Base-by-base conservation (phyloP, 1,284 basidiomycete species). In the Austroboletus rostrupii region DNA sequence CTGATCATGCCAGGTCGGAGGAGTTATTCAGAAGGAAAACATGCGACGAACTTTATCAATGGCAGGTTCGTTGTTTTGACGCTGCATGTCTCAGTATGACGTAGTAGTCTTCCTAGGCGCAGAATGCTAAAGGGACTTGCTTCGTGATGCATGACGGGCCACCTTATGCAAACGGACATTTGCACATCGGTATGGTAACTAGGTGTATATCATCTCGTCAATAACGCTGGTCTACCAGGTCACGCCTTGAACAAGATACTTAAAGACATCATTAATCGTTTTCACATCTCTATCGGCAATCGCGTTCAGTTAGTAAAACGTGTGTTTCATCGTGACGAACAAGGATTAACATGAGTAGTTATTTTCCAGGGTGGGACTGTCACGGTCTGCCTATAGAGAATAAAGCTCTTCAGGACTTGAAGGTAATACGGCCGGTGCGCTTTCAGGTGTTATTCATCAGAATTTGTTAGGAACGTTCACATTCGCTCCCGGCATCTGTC, bases 371-470 rank as follows among this genome's bases (percentile, higher is more conserved):
- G 5, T 99, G 94, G 93, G 97, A 99, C 65, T 99, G 96, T 63
- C 97, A 99, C 63, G 97, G 97, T 2, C 80, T 99, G 16, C 97
- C 97, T 0, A 97, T 99, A 56, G 94, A 97, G 68, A 90, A 92
- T 60, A 97, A 96, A 65, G 90, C 93, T 0, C 72, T 97, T 29
- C 76, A 87, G 55, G 80, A 84, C 43, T 75, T 91, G n/a, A 79
- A 79, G 50, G 90, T 87, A 63, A n/a, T n/a, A n/a, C n/a, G n/a
- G n/a, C n/a, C n/a, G n/a, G n/a, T n/a, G n/a, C n/a, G n/a, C n/a
- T n/a, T n/a, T 8, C 19, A 16, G 19, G 16, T 9, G 20, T 43
- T 33, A 33, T 40, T 37, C n/a, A 19, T 26, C 3, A 32, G 53
- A 46, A 52, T 41, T 43, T 47, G 11, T 53, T 67, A 76, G 76